phyloP scores from a whole-genome alignment of 768 basidiomycete species.

The Termitomyces sp. region DNA sequence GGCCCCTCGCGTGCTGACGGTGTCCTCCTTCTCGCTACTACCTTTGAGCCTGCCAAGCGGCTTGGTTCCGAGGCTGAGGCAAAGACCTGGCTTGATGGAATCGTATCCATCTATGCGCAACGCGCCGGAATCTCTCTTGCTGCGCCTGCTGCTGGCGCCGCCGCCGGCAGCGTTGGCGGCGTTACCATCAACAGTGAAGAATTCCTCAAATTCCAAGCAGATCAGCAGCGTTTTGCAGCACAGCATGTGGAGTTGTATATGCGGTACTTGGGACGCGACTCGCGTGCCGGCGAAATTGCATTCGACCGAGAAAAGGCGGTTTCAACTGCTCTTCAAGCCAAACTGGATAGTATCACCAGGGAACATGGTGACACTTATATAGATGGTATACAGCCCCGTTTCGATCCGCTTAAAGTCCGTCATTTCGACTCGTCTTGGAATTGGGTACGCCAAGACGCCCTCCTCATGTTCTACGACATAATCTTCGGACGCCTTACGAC shows the following conservation, averaged over 20 bases:
- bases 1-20: slow-evolving; percentile 86
- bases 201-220: slow-evolving; percentile 92
- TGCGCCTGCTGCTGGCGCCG: slow-evolving; percentile 57
- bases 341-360: slow-evolving; percentile 79
- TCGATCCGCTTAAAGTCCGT: slow-evolving; percentile 93
- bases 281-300: slow-evolving; percentile 86
- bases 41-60: slow-evolving; percentile 92
- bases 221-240: slow-evolving; percentile 86
- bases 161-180: slow-evolving; percentile 64
- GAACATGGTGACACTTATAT: slow-evolving; percentile 95
- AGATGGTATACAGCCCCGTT: slow-evolving; percentile 91
- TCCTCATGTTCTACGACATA: slow-evolving; percentile 98
- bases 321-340: slow-evolving; percentile 66
- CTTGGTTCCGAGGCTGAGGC: slow-evolving; percentile 87
- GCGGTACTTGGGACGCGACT: slow-evolving; percentile 93
- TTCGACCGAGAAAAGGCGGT: slow-evolving; percentile 84
- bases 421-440: slow-evolving; percentile 99
- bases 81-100: slow-evolving; percentile 86
- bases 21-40: slow-evolving; percentile 85
- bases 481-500: slow-evolving; percentile 93
- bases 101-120: slow-evolving; percentile 82
- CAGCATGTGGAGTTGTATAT: slow-evolving; percentile 96
- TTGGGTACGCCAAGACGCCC: slow-evolving; percentile 96
- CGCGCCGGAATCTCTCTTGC: slow-evolving; percentile 84
- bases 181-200: slow-evolving; percentile 96